Evolutionary conservation across 345 rosid genomes (phyloP).

Genomic region (Psidium friedrichsthalianum): DNA sequence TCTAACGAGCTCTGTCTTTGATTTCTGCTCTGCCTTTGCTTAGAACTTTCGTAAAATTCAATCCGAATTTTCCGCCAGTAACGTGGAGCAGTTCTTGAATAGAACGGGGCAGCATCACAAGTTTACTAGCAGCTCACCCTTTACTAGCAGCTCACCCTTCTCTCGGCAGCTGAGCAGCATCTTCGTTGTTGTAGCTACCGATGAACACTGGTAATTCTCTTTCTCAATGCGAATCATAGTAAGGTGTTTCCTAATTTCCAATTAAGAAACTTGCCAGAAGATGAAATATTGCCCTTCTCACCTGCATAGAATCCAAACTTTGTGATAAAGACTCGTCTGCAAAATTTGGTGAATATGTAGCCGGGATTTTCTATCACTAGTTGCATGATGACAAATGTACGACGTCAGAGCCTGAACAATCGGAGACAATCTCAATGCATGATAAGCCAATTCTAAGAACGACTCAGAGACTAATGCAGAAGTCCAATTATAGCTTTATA

Average conservation of each 20-base stretch:
- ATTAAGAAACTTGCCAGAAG: slow-evolving; percentile 2
- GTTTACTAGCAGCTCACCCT: too few relatives aligned
- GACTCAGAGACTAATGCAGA: neutral
- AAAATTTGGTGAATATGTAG: neutral
- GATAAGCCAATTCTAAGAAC: neutral
- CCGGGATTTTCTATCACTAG: neutral
- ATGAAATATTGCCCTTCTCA: slow-evolving; percentile 5
- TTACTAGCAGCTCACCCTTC: slow-evolving; percentile 22
- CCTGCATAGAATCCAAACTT: slow-evolving; percentile 11
- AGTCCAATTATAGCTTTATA: neutral
- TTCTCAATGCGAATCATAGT: too few relatives aligned
- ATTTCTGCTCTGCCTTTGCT: slow-evolving; percentile 61
- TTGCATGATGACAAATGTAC: neutral
- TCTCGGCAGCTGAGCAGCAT: slow-evolving; percentile 43
- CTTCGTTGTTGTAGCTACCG: too few relatives aligned
- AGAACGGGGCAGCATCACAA: slow-evolving; percentile 43
- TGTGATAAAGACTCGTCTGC: neutral
- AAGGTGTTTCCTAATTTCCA: slow-evolving; percentile 3
- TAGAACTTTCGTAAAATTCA: slow-evolving; percentile 33
- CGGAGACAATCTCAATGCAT: neutral
- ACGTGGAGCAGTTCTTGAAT: slow-evolving; percentile 44
- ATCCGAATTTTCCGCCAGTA: slow-evolving; percentile 39
- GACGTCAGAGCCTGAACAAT: neutral
- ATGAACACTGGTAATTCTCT: too few relatives aligned
- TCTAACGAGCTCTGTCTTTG: slow-evolving; percentile 55